Conservation (phyloP, 129 eudicot genomes). For the Escallonia herrerae region DNA sequence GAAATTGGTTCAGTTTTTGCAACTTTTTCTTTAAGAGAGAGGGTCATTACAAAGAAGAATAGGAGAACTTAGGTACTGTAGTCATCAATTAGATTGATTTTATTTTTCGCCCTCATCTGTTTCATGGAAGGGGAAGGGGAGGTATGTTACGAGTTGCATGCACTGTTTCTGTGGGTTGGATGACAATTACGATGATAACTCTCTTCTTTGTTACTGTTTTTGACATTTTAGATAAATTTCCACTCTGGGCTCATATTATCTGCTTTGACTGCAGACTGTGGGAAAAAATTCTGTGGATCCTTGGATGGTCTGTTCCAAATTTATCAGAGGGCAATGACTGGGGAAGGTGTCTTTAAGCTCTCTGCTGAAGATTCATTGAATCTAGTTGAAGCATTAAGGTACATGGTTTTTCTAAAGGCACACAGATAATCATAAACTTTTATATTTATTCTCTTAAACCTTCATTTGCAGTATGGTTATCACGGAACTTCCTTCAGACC, state of each 20-base stretch:
- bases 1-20: too few relatives aligned
- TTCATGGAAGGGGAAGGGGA: too few relatives aligned
- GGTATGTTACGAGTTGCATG: too few relatives aligned
- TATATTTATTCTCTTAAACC: slow-evolving; percentile 16
- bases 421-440: slow-evolving; percentile 2
- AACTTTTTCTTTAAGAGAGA: too few relatives aligned
- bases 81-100: neutral
- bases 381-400: slow-evolving; percentile 97
- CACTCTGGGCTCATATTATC: neutral
- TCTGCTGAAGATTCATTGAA: slow-evolving; percentile 96
- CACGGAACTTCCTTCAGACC: slow-evolving; percentile 95
- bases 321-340: slow-evolving; percentile 78
- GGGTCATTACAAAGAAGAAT: too few relatives aligned
- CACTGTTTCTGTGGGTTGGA: too few relatives aligned
- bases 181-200: too few relatives aligned
- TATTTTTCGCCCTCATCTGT: neutral
- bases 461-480: slow-evolving; percentile 78
- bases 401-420: slow-evolving; percentile 1
- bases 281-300: slow-evolving; percentile 85
- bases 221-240: neutral
- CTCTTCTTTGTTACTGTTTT: too few relatives aligned
- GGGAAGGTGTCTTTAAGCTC: slow-evolving; percentile 77
- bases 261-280: slow-evolving; percentile 49
- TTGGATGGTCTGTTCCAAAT: slow-evolving; percentile 90
- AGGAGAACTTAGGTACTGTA: too few relatives aligned